These are phyloP conservation scores for Metarhizium anisopliae DNA, from an alignment of 2,329 filamentous ascomycete genomes.

Conservation along the genomic window DNA sequence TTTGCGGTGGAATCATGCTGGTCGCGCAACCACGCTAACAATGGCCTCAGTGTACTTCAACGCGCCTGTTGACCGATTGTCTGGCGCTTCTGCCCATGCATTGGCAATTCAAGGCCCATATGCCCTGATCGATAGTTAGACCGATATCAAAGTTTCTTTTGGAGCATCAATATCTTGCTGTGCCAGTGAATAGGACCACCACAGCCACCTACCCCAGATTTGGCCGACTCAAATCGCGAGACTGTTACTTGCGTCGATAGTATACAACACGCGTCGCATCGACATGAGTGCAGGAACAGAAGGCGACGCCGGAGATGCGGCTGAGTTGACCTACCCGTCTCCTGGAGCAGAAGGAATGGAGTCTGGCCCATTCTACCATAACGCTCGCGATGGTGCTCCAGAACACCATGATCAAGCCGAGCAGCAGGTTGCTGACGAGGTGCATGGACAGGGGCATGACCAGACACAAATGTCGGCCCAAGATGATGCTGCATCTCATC, in stretches of 20 bases:
- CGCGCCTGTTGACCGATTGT: conserved; percentile 6
- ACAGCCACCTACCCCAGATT: not conserved
- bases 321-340: conserved; percentile 36
- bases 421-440: conserved; percentile 19
- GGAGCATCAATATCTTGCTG: not conserved
- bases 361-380: conserved; percentile 34
- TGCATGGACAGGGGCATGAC: conserved; percentile 21
- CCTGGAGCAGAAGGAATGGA: conserved; percentile 36
- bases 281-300: conserved; percentile 26
- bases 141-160: not conserved
- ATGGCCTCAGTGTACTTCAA: conserved; percentile 11
- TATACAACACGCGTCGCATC: not conserved
- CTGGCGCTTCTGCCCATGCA: not conserved
- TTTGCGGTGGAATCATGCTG: conserved; percentile 3
- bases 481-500: conserved; percentile 29
- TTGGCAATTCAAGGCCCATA: not conserved
- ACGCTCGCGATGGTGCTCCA: conserved; percentile 21
- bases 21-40: conserved; percentile 10
- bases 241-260: not conserved
- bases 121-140: too few relatives aligned
- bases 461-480: conserved; percentile 19
- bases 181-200: not conserved
- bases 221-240: not conserved
- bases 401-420: conserved; percentile 20
- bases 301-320: conserved; percentile 24